A percentile compares a stretch with the other conserved stretches of the same genome.
These are phyloP conservation scores for Eimeria necatrix DNA, from an alignment of 169 alveolate species.

Conservation along the genomic window DNA sequence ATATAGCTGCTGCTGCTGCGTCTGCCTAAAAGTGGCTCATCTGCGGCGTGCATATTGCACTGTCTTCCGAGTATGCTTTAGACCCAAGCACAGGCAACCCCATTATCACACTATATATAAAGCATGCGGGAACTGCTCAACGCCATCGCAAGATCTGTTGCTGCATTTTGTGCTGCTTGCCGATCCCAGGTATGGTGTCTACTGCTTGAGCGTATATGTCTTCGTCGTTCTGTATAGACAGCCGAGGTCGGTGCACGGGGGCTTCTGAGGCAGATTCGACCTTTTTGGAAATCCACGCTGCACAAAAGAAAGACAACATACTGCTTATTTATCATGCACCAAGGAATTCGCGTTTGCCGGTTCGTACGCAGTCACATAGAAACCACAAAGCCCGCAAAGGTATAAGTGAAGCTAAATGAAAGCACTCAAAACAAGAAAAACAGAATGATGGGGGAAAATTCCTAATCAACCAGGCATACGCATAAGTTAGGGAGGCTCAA, in stretches of 20 bases:
- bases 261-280: background rate
- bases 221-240: background rate
- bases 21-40: too few species aligned
- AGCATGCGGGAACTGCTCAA: background rate
- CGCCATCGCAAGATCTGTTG: background rate
- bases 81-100: background rate
- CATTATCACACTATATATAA: too few species aligned
- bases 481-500: background rate
- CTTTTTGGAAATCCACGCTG: constrained; percentile 30
- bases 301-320: constrained; percentile 7
- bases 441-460: too few species aligned
- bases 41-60: too few species aligned
- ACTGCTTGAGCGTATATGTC: constrained; percentile 58
- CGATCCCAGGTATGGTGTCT: constrained; percentile 67
- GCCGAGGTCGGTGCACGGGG: background rate
- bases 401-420: too few species aligned
- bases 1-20: too few species aligned
- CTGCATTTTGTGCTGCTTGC: background rate
- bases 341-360: too few species aligned
- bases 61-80: background rate
- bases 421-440: too few species aligned
- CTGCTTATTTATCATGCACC: too few species aligned
- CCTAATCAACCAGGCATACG: too few species aligned
- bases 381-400: too few species aligned
- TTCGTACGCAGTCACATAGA: too few species aligned